Conservation (phyloP, 2,329 filamentous ascomycete species). For the Clonostachys byssicola region DNA sequence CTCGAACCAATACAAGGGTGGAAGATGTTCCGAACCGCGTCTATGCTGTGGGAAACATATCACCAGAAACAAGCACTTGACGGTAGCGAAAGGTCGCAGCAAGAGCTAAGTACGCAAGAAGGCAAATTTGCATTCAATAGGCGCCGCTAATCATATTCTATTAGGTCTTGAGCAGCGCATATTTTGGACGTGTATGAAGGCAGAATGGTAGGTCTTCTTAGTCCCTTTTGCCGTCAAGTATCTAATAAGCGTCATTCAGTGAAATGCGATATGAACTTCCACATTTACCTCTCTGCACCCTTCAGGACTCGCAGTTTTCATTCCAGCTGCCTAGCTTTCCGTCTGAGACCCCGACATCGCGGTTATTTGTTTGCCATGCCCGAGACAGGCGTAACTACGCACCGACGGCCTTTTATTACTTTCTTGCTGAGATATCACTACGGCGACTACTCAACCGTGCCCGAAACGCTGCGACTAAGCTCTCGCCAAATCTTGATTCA, state of each 20-base stretch:
- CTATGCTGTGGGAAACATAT: slow-evolving; percentile 8
- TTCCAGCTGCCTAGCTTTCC: slow-evolving; percentile 7
- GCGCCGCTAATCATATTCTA: not conserved
- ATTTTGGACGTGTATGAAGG: slow-evolving; percentile 8
- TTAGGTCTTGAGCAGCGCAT: slow-evolving; percentile 7
- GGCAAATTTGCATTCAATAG: too few species aligned
- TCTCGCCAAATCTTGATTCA: slow-evolving; percentile 70
- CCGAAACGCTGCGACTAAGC: slow-evolving; percentile 5
- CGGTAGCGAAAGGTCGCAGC: slow-evolving; percentile 1
- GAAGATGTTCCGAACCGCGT: slow-evolving; percentile 8
- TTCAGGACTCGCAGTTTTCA: slow-evolving; percentile 7
- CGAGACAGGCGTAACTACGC: not conserved
- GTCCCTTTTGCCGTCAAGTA: not conserved
- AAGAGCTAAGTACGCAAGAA: slow-evolving; percentile 6
- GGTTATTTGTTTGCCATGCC: not conserved
- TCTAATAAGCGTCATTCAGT: not conserved
- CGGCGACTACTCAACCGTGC: slow-evolving; percentile 63
- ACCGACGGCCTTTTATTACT: slow-evolving; percentile 40
- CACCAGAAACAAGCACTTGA: slow-evolving; percentile 6
- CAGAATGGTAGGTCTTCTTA: slow-evolving; percentile 4
- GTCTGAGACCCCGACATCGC: too few species aligned
- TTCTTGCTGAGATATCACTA: slow-evolving; percentile 71
- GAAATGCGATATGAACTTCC: slow-evolving; percentile 9
- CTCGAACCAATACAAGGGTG: slow-evolving; percentile 8
- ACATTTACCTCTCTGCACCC: slow-evolving; percentile 5